Conservation (phyloP, 768 basidiomycete species). For the Mycena galericulata region DNA sequence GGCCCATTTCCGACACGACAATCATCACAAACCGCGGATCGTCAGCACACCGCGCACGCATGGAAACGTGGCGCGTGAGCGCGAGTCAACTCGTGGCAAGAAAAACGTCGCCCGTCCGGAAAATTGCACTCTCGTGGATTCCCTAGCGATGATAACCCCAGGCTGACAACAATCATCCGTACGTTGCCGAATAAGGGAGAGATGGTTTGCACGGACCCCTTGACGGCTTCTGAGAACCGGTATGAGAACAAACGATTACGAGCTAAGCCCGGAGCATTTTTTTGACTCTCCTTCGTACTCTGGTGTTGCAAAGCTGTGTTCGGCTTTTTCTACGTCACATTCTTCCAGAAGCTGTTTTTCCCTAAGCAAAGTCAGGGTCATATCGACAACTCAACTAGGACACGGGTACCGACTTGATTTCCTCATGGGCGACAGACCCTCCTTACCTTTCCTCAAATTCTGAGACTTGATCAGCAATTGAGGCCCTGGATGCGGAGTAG, state of each 20-base stretch:
- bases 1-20: not conserved
- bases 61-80: too few relatives aligned
- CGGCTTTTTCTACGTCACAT: conserved; percentile 52
- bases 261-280: too few relatives aligned
- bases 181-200: conserved; percentile 59
- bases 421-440: conserved; percentile 51
- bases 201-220: conserved; percentile 32
- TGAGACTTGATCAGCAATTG: conserved; percentile 55
- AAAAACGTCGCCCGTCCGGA: conserved; percentile 61
- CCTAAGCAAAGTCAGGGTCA: conserved; percentile 38
- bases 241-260: not conserved
- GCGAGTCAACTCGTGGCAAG: too few relatives aligned
- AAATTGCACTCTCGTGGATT: conserved; percentile 55
- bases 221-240: not conserved
- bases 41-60: not conserved
- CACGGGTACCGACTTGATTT: conserved; percentile 49
- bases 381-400: not conserved
- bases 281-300: not conserved
- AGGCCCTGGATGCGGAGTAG: conserved; percentile 58
- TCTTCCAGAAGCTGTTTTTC: conserved; percentile 56
- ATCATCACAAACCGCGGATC: not conserved
- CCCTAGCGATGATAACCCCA: conserved; percentile 56
- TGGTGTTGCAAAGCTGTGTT: not conserved
- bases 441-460: conserved; percentile 56
- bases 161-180: conserved; percentile 62